A percentile compares a stretch with the other conserved stretches of the same genome.
Conservation (phyloP, 345 rosid genomes). For the Eucalyptus globulus region DNA sequence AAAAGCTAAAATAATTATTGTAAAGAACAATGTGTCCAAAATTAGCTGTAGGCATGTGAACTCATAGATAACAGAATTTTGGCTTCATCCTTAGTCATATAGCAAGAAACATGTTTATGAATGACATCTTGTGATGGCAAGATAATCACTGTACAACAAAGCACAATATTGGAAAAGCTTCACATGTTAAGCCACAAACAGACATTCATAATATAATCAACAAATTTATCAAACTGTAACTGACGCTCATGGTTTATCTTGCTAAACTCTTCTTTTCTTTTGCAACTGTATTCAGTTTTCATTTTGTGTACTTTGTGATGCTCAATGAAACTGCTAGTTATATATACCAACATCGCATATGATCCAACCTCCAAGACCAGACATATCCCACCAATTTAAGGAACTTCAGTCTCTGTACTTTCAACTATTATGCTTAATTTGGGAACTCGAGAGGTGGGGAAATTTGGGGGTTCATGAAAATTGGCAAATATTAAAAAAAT, state of each 20-base stretch:
- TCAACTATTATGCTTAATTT: not conserved
- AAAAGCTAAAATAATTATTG: not conserved
- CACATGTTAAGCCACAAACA: not conserved
- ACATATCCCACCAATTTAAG: not conserved
- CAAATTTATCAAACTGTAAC: not conserved
- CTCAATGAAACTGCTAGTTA: not conserved
- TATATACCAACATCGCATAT: not conserved
- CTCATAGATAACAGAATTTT: not conserved
- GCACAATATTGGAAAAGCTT: not conserved
- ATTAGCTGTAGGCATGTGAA: not conserved
- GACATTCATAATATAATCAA: not conserved
- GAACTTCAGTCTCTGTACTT: not conserved
- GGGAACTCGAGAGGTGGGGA: not conserved
- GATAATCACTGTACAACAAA: not conserved
- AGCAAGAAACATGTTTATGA: not conserved
- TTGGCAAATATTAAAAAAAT: not conserved
- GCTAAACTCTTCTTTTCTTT: not conserved
- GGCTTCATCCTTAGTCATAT: not conserved
- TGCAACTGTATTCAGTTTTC: not conserved
- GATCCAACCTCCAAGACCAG: not conserved
- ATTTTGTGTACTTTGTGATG: not conserved
- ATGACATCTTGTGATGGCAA: not conserved
- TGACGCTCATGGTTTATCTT: not conserved
- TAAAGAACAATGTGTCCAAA: not conserved
- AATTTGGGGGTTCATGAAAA: not conserved